These are phyloP conservation scores for Gossypium laxum DNA, from an alignment of 441 rosid genomes.

Conservation along the genomic window DNA sequence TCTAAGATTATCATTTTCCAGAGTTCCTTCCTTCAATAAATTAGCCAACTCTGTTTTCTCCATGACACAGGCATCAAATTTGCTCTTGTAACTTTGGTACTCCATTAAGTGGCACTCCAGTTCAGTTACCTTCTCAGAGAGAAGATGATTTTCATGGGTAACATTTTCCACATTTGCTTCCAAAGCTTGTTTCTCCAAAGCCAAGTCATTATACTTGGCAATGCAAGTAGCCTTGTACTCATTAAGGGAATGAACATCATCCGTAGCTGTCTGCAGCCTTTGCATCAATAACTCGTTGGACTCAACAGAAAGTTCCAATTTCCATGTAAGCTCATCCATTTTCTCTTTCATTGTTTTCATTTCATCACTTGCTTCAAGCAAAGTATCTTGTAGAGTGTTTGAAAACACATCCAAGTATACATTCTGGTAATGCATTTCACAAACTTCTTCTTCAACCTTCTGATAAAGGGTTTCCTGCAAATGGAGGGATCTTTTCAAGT, in stretches of 20 bases:
- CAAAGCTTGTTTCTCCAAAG: constrained; percentile 48
- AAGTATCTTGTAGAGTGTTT: constrained; percentile 53
- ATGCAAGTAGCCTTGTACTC: constrained; percentile 47
- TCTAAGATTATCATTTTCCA: constrained; percentile 45
- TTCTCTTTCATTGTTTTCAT: constrained; percentile 39
- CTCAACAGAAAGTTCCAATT: constrained; percentile 56
- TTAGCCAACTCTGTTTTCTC: constrained; percentile 59
- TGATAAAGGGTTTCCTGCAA: constrained; percentile 69
- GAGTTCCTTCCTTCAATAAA: constrained; percentile 48
- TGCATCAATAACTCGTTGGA: constrained; percentile 53
- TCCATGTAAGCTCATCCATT: constrained; percentile 43
- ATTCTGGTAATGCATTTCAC: constrained; percentile 61
- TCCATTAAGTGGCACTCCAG: constrained; percentile 50
- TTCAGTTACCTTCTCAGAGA: constrained; percentile 53
- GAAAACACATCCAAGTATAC: constrained; percentile 77
- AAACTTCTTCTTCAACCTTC: constrained; percentile 79
- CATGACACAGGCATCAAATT: constrained; percentile 43
- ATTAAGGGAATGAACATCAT: constrained; percentile 58
- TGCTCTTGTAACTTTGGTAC: constrained; percentile 38
- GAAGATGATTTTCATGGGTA: constrained; percentile 48
- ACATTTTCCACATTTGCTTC: constrained; percentile 46
- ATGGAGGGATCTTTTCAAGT: constrained; percentile 67
- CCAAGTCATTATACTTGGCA: constrained; percentile 49
- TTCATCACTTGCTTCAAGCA: constrained; percentile 49
- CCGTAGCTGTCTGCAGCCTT: constrained; percentile 54